Evolutionary conservation across 2,329 filamentous ascomycete species (phyloP).

Genomic region (Fusarium sp.): DNA sequence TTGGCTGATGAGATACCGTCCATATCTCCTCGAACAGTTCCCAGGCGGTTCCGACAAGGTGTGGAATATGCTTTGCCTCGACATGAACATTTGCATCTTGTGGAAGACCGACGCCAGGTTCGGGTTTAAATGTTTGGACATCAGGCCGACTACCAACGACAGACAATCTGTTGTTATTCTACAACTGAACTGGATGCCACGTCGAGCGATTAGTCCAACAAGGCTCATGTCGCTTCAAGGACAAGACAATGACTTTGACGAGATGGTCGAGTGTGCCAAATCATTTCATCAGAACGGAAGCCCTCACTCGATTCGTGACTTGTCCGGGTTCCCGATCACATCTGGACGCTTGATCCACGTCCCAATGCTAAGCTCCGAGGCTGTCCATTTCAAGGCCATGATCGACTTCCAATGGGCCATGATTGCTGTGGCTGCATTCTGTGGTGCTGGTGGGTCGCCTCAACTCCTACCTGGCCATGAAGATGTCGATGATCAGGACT

Average conservation of each 20-base stretch:
- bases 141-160: neutral
- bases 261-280: neutral
- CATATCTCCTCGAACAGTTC: neutral
- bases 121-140: neutral
- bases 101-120: neutral
- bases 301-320: neutral
- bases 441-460: neutral
- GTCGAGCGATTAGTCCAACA: neutral
- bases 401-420: conserved; percentile 9
- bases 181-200: conserved; percentile 21
- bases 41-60: neutral
- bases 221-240: neutral
- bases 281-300: neutral
- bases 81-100: too few species aligned
- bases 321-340: neutral
- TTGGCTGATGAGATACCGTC: neutral
- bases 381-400: neutral
- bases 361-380: neutral
- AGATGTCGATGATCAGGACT: neutral
- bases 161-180: neutral
- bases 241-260: neutral
- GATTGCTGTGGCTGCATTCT: neutral
- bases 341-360: neutral
- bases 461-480: neutral
- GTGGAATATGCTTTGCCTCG: conserved; percentile 13